These are phyloP conservation scores for Pezicula carpinea DNA, from an alignment of 2,329 filamentous ascomycete genomes.

Conservation along the genomic window DNA sequence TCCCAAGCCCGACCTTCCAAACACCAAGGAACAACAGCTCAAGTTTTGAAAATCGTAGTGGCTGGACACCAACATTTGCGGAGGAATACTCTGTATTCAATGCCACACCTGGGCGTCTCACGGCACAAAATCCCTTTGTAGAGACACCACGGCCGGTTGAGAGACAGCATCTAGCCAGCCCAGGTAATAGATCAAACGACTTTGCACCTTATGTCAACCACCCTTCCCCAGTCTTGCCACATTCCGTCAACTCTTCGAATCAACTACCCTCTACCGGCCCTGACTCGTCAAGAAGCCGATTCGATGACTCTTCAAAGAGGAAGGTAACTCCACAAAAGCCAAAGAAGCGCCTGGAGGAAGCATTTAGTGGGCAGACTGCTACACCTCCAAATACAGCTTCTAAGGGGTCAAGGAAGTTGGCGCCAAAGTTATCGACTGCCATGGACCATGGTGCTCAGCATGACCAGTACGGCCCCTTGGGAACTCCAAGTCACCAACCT, in stretches of 20 bases:
- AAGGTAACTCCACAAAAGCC: constrained; percentile 36
- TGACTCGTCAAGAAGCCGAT: constrained; percentile 16
- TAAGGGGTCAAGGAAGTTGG: constrained; percentile 52
- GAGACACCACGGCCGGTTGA: constrained; percentile 26
- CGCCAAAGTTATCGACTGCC: constrained; percentile 30
- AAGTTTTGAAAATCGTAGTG: constrained; percentile 43
- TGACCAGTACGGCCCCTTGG: constrained; percentile 21
- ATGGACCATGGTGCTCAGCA: constrained; percentile 27
- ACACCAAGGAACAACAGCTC: constrained; percentile 47
- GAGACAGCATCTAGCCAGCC: constrained; percentile 45
- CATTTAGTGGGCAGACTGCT: constrained; percentile 42
- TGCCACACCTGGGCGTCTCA: constrained; percentile 55
- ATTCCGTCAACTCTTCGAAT: constrained; percentile 55
- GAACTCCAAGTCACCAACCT: constrained; percentile 31
- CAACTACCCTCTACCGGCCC: constrained; percentile 51
- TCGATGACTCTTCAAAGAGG: constrained; percentile 20
- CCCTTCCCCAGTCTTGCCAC: constrained; percentile 48
- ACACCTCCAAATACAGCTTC: constrained; percentile 56
- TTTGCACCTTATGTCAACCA: constrained; percentile 60
- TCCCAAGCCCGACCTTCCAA: constrained; percentile 52
- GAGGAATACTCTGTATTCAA: constrained; percentile 64
- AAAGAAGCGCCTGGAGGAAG: constrained; percentile 30
- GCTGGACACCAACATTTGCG: constrained; percentile 58
- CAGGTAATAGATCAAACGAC: constrained; percentile 43
- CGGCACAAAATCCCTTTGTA: constrained; percentile 21